Base-by-base conservation (phyloP, 257 asterid genomes). In the Scutellaria baicalensis region DNA sequence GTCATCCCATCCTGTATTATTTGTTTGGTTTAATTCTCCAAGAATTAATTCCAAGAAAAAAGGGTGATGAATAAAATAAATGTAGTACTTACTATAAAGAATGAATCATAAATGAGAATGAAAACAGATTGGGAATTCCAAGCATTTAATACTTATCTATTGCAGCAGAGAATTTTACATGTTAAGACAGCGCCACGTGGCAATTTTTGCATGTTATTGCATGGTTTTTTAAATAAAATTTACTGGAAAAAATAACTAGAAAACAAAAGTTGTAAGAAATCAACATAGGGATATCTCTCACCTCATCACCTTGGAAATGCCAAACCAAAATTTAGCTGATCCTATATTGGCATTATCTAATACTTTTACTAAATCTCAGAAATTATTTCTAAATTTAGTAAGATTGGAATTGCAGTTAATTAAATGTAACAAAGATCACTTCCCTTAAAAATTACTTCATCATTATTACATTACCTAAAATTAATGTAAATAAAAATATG, bases 1-100 rank as follows among this genome's bases (percentile, higher is more conserved):
- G 92, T 83, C 83, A 76, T 67, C 38, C 98, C 98, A 52, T 92
- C 98, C 95, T 92, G 78, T 39, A 64, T 27, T 27, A 27, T 27
- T 27, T 27, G 4, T 27, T 27, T 27, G 33, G 3, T 27, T 27
- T 27, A 27, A 27, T 27, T 27, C 33, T 27, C 33, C 33, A 27
- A 2, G 33, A 27, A 27, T 27, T 27, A 27, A 27, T 27, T 27
- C n/a, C n/a, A 27, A 27, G 2, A 27, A 27, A 27, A 27, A 27
- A 27, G 3, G 31, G 2, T 3, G 33, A 27, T 3, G 4, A 27
- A 27, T 27, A 27, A 27, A 27, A 27, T 27, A 27, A 27, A 27
- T 3, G n/a, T n/a, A n/a, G n/a, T n/a, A n/a, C n/a, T n/a, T n/a
- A n/a, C n/a, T n/a, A 27, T 27, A 27, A 27, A 27, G 33, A 27